Conservation (phyloP, 768 basidiomycete species). For the Trametes elegans region DNA sequence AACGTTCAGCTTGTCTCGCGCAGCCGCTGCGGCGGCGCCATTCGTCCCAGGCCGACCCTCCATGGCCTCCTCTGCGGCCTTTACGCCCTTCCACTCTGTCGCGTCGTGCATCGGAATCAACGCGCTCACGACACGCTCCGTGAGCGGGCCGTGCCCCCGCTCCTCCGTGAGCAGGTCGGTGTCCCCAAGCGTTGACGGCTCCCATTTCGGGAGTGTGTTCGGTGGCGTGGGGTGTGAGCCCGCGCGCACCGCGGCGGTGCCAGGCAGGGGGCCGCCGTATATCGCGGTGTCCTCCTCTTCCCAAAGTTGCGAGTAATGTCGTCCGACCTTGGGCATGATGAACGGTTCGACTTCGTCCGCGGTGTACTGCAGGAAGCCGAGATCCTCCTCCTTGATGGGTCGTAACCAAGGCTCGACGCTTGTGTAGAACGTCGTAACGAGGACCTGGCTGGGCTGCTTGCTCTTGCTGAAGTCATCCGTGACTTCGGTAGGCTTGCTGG, state of each 20-base stretch:
- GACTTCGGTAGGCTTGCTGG: slow-evolving; percentile 81
- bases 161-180: slow-evolving; percentile 68
- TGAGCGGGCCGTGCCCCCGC: slow-evolving; percentile 82
- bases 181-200: slow-evolving; percentile 78
- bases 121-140: slow-evolving; percentile 79
- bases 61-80: slow-evolving; percentile 83
- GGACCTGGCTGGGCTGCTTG: slow-evolving; percentile 68
- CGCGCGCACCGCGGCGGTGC: slow-evolving; percentile 39
- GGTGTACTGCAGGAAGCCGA: slow-evolving; percentile 88
- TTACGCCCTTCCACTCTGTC: slow-evolving; percentile 69
- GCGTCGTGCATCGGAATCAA: slow-evolving; percentile 66
- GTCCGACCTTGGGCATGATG: slow-evolving; percentile 80
- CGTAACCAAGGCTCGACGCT: slow-evolving; percentile 90
- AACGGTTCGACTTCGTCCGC: slow-evolving; percentile 91
- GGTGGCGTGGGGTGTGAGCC: slow-evolving; percentile 38
- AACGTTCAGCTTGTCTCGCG: slow-evolving; percentile 75
- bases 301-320: slow-evolving; percentile 90
- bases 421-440: slow-evolving; percentile 77
- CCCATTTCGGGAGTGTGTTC: slow-evolving; percentile 60
- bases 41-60: slow-evolving; percentile 68
- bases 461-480: slow-evolving; percentile 85
- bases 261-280: slow-evolving; percentile 42
- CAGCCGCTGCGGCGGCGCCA: slow-evolving; percentile 75
- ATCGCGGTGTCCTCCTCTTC: slow-evolving; percentile 80
- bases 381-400: slow-evolving; percentile 89